phyloP scores from a whole-genome alignment of 805 yeast species.

The Ogataea kodamae region DNA sequence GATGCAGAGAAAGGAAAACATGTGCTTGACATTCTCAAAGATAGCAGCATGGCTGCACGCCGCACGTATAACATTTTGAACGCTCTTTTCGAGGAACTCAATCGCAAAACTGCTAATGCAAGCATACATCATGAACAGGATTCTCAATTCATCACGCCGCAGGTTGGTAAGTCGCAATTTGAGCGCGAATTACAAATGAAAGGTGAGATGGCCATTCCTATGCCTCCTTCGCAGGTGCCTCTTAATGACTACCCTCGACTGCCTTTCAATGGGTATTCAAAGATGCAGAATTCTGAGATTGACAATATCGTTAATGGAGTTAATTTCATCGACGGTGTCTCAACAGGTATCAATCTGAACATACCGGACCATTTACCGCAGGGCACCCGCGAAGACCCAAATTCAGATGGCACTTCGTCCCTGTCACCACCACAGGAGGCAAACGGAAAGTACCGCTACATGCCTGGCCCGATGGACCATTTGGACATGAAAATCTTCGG shows the following conservation, averaged over 20 bases:
- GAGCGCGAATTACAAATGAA: constrained; percentile 16
- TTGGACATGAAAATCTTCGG: constrained; percentile 85
- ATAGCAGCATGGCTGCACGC: constrained; percentile 71
- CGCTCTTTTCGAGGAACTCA: constrained; percentile 74
- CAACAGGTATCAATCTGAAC: constrained; percentile 32
- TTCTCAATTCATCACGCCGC: constrained; percentile 28
- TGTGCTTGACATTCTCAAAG: constrained; percentile 67
- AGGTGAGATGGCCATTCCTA: constrained; percentile 10
- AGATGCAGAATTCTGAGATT: constrained; percentile 21
- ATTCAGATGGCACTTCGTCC: background rate
- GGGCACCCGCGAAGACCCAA: background rate
- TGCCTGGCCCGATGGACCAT: constrained; percentile 83
- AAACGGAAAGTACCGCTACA: constrained; percentile 37
- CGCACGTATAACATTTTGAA: constrained; percentile 78
- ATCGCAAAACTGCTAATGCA: constrained; percentile 60
- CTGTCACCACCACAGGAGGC: constrained; percentile 7
- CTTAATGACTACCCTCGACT: constrained; percentile 4
- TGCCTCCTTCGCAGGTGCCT: constrained; percentile 11
- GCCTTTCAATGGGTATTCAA: constrained; percentile 15
- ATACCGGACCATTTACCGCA: too few species aligned
- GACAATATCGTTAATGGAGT: constrained; percentile 31
- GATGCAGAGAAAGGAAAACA: constrained; percentile 83
- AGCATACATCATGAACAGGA: constrained; percentile 23
- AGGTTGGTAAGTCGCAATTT: constrained; percentile 25
- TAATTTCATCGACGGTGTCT: constrained; percentile 34